Percentiles rank a stretch among this genome's conserved stretches.
Conservation (phyloP, 225 moss, liverwort and hornwort genomes). For the Pleurozium schreberi region DNA sequence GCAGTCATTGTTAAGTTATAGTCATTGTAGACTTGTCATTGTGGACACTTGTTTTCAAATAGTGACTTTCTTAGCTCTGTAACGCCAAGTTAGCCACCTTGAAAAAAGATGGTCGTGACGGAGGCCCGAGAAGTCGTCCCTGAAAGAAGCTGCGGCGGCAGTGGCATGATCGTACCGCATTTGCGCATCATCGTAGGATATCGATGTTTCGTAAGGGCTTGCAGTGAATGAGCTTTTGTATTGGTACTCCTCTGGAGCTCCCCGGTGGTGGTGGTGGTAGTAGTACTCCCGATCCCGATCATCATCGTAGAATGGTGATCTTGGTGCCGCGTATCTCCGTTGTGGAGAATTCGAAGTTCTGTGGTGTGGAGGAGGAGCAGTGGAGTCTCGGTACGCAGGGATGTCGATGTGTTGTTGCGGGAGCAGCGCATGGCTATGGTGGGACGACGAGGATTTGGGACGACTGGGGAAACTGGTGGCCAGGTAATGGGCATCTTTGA, state of each 20-base stretch:
- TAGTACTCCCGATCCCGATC: neutral
- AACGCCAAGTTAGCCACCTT: too few relatives aligned
- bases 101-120: neutral
- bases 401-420: neutral
- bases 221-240: neutral
- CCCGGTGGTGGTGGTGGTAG: neutral
- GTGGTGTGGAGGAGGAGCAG: neutral
- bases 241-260: neutral
- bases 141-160: neutral
- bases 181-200: neutral
- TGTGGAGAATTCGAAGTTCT: neutral
- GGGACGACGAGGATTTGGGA: too few relatives aligned
- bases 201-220: neutral
- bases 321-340: neutral
- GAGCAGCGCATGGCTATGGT: neutral
- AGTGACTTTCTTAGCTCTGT: too few relatives aligned
- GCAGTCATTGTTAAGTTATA: too few relatives aligned
- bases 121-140: neutral
- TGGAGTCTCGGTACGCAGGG: neutral
- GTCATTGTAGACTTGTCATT: too few relatives aligned
- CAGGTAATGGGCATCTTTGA: neutral
- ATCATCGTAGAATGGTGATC: neutral
- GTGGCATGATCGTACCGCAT: neutral
- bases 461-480: neutral
- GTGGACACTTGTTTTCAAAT: too few relatives aligned